phyloP scores from a whole-genome alignment of 768 basidiomycete species.

The Serendipita sp. region DNA sequence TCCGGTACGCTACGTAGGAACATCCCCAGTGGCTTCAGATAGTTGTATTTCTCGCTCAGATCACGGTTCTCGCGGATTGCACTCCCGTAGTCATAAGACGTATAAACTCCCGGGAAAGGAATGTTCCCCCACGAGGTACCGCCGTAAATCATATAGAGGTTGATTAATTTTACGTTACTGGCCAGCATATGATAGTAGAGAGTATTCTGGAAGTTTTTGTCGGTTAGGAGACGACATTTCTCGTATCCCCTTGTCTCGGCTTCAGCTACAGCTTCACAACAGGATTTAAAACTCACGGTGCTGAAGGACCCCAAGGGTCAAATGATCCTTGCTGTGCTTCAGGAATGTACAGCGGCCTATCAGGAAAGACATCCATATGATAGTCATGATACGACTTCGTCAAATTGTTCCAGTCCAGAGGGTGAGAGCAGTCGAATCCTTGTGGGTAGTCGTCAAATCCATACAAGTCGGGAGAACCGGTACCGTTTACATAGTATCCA shows the following conservation, averaged over 20 bases:
- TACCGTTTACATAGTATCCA: slow-evolving; percentile 52
- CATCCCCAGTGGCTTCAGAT: slow-evolving; percentile 59
- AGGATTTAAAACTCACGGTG: slow-evolving; percentile 32
- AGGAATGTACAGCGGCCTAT: slow-evolving; percentile 20
- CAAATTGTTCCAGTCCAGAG: slow-evolving; percentile 47
- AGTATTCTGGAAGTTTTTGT: slow-evolving; percentile 58
- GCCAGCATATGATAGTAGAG: slow-evolving; percentile 70
- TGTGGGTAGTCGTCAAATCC: slow-evolving; percentile 29
- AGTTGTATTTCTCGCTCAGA: slow-evolving; percentile 50
- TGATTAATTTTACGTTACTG: slow-evolving; percentile 63
- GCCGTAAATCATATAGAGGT: slow-evolving; percentile 75
- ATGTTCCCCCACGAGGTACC: slow-evolving; percentile 77
- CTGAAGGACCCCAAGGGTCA: slow-evolving; percentile 64
- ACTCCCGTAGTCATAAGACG: slow-evolving; percentile 70
- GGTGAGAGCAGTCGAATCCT: slow-evolving; percentile 65
- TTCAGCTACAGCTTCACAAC: neutral
- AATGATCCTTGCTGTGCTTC: slow-evolving; percentile 62
- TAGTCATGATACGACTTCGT: slow-evolving; percentile 46
- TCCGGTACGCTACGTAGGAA: slow-evolving; percentile 67
- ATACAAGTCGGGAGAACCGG: slow-evolving; percentile 60
- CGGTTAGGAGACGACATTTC: slow-evolving; percentile 48
- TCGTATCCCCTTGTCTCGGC: slow-evolving; percentile 23
- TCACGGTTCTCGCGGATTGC: slow-evolving; percentile 38
- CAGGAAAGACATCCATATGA: slow-evolving; percentile 23
- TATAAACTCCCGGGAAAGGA: slow-evolving; percentile 61